phyloP scores from a whole-genome alignment of 345 rosid genomes.

The Eucalyptus sp. region DNA sequence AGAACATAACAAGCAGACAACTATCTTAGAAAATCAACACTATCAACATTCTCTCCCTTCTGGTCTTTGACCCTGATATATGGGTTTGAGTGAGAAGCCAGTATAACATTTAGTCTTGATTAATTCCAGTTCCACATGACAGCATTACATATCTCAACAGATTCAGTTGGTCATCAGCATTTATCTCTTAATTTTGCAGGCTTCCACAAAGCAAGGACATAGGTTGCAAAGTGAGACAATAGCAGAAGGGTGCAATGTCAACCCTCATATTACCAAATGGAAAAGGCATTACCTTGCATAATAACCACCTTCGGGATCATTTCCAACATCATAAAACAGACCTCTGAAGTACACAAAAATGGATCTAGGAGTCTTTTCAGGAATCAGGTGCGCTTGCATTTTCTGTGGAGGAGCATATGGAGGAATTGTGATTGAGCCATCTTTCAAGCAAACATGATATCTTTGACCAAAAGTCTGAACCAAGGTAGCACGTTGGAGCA shows the following conservation, averaged over 20 bases:
- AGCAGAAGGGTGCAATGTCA: not conserved
- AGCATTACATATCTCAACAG: not conserved
- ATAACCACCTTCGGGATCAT: conserved; percentile 99
- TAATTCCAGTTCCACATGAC: not conserved
- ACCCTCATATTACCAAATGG: not conserved
- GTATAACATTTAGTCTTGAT: not conserved
- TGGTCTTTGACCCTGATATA: not conserved
- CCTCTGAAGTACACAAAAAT: conserved; percentile 97
- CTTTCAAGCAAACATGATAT: conserved; percentile 94
- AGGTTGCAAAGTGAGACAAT: not conserved
- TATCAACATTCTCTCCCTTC: not conserved
- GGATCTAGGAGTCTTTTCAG: conserved; percentile 77
- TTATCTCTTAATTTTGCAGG: not conserved
- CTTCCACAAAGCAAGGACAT: not conserved
- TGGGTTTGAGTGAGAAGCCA: not conserved
- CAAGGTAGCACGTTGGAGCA: conserved; percentile 92
- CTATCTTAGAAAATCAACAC: not conserved
- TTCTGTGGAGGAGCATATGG: conserved; percentile 99
- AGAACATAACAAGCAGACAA: not conserved
- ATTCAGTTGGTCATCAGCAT: not conserved
- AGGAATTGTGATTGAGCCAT: conserved; percentile 92
- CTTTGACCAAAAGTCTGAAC: conserved; percentile 97
- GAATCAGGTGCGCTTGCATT: conserved; percentile 87
- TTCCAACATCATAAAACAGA: conserved; percentile 90
- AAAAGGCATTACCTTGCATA: conserved; percentile 68